Evolutionary conservation across 2,329 filamentous ascomycete genomes (phyloP).

Genomic region (Scorias spongiosa): DNA sequence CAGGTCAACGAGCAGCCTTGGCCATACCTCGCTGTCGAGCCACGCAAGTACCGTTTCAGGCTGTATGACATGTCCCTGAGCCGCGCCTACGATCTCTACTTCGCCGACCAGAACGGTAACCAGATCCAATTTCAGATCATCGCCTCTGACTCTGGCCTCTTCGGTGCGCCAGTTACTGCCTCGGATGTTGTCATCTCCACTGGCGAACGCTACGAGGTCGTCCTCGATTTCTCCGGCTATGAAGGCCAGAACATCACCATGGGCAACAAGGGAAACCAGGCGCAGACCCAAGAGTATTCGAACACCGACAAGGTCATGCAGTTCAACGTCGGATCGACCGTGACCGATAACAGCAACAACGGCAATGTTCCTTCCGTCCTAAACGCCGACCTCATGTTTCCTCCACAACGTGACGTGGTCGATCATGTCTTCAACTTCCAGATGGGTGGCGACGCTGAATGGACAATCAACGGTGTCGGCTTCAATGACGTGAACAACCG

Average conservation of each 20-base stretch:
- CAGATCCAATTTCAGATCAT: constrained; percentile 38
- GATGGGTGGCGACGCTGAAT: constrained; percentile 23
- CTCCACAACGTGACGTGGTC: constrained; percentile 21
- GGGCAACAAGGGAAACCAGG: constrained; percentile 12
- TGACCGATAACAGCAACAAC: constrained; percentile 24
- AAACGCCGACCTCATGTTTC: constrained; percentile 17
- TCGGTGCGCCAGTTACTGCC: constrained; percentile 29
- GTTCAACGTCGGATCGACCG: constrained; percentile 32
- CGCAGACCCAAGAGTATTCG: constrained; percentile 32
- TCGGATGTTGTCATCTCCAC: constrained; percentile 34
- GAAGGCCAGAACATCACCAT: constrained; percentile 29
- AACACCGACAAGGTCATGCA: constrained; percentile 39
- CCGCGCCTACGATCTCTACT: constrained; percentile 34
- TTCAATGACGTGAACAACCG: constrained; percentile 33
- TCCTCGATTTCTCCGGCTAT: constrained; percentile 39
- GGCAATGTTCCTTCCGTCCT: constrained; percentile 23
- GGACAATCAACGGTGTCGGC: constrained; percentile 37
- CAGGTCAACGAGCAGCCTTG: constrained; percentile 45
- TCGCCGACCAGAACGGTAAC: constrained; percentile 23
- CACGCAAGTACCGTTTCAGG: constrained; percentile 44
- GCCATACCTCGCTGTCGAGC: constrained; percentile 44
- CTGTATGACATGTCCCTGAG: constrained; percentile 37
- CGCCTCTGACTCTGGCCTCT: constrained; percentile 38
- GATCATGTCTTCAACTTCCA: constrained; percentile 34
- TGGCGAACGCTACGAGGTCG: constrained; percentile 43